Evolutionary conservation across 805 yeast species (phyloP).

Genomic region (Kazachstania martiniae): DNA sequence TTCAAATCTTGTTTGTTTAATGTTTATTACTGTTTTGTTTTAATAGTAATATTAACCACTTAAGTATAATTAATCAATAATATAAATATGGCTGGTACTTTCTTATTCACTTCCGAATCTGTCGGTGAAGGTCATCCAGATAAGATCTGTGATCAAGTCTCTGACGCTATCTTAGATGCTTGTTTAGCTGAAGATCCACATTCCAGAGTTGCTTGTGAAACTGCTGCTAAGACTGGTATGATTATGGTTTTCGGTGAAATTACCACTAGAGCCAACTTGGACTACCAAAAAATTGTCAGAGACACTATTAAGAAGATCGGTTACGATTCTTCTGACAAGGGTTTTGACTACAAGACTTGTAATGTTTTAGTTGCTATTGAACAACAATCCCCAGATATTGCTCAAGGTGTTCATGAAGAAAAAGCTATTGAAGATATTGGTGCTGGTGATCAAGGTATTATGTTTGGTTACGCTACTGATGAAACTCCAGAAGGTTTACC

Average conservation of each 20-base stretch:
- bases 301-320: conserved; percentile 98
- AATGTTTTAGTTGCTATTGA: conserved; percentile 97
- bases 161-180: conserved; percentile 96
- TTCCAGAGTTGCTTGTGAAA: conserved; percentile 98
- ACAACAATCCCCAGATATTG: conserved; percentile 98
- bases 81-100: conserved; percentile 28
- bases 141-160: conserved; percentile 96
- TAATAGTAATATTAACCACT: background rate
- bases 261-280: conserved; percentile 91
- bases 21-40: no score
- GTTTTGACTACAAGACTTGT: conserved; percentile 98
- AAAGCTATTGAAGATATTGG: conserved; percentile 93
- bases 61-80: background rate
- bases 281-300: conserved; percentile 95
- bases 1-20: background rate
- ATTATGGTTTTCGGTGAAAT: conserved; percentile 99
- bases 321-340: conserved; percentile 90
- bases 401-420: conserved; percentile 98
- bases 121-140: conserved; percentile 95
- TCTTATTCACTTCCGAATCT: conserved; percentile 74
- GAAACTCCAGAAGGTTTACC: conserved; percentile 98
- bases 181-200: conserved; percentile 91
- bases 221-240: conserved; percentile 99
- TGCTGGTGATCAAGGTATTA: conserved; percentile 99
- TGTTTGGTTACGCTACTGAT: conserved; percentile 99